These are phyloP conservation scores for Tricharina praecox DNA, from an alignment of 495 filamentous ascomycete genomes.

Conservation along the genomic window DNA sequence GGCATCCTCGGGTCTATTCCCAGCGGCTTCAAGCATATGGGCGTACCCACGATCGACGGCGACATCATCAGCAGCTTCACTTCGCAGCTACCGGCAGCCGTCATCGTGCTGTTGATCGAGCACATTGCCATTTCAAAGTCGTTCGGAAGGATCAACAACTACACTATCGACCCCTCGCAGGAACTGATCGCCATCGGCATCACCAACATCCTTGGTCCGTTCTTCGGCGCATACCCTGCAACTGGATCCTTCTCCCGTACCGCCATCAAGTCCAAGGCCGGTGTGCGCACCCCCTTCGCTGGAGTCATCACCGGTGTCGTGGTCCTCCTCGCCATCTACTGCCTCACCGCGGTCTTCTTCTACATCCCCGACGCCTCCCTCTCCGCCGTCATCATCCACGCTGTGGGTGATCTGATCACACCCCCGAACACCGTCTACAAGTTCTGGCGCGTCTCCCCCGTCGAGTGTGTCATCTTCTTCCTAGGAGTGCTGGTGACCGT, in stretches of 20 bases:
- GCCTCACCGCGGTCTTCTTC: constrained; percentile 78
- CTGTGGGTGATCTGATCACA: constrained; percentile 88
- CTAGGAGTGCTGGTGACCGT: constrained; percentile 81
- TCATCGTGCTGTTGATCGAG: constrained; percentile 91
- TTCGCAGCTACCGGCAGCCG: constrained; percentile 52
- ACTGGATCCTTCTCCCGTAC: constrained; percentile 96
- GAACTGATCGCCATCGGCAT: constrained; percentile 92
- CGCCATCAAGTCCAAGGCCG: constrained; percentile 95
- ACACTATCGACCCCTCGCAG: constrained; percentile 93
- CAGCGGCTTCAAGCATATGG: constrained; percentile 34
- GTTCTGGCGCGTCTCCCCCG: constrained; percentile 83
- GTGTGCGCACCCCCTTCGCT: constrained; percentile 81
- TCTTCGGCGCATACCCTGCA: constrained; percentile 84
- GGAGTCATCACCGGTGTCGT: constrained; percentile 79
- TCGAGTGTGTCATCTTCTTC: constrained; percentile 90
- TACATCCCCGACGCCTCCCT: constrained; percentile 78
- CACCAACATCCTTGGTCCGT: constrained; percentile 79
- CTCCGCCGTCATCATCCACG: constrained; percentile 93
- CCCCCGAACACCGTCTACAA: constrained; percentile 86
- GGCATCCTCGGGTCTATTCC: constrained; percentile 61
- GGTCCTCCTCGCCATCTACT: constrained; percentile 89
- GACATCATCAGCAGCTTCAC: constrained; percentile 46
- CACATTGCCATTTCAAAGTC: constrained; percentile 97
- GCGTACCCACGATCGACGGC: constrained; percentile 27
- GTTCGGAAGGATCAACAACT: constrained; percentile 92